These are phyloP conservation scores for Phaeotremella skinneri DNA, from an alignment of 768 basidiomycete species.

Conservation along the genomic window DNA sequence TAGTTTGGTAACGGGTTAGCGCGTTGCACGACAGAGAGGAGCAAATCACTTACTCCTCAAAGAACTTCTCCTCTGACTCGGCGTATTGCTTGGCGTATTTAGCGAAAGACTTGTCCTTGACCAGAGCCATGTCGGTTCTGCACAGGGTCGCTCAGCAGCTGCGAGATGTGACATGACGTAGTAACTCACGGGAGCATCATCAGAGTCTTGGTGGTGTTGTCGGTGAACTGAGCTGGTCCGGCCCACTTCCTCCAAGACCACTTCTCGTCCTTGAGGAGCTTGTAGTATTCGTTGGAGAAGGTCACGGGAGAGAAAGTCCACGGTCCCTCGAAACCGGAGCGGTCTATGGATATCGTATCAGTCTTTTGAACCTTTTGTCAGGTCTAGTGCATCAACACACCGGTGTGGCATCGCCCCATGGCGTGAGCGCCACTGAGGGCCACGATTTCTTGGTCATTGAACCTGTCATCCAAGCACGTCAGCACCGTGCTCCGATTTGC, in stretches of 20 bases:
- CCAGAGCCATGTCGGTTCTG: constrained; percentile 82
- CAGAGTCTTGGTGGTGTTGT: constrained; percentile 79
- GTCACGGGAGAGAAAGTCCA: constrained; percentile 73
- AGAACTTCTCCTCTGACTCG: constrained; percentile 77
- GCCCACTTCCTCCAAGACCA: constrained; percentile 95
- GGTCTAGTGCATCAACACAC: constrained; percentile 48
- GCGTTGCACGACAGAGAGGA: background rate
- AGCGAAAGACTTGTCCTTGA: constrained; percentile 88
- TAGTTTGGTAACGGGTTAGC: background rate
- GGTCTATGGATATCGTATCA: constrained; percentile 27
- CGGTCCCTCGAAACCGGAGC: constrained; percentile 52
- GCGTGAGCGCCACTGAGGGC: constrained; percentile 92
- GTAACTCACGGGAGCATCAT: constrained; percentile 91
- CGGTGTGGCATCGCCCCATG: constrained; percentile 90
- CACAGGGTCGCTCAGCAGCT: constrained; percentile 13
- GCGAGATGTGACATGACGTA: background rate
- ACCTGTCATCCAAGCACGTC: constrained; percentile 52
- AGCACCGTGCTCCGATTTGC: background rate
- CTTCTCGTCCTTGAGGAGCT: constrained; percentile 82
- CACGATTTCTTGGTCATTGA: constrained; percentile 97
- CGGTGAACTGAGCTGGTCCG: constrained; percentile 81
- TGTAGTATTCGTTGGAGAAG: constrained; percentile 50
- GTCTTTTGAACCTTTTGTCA: background rate
- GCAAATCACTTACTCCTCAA: constrained; percentile 72
- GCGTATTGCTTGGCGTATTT: constrained; percentile 85